Evolutionary conservation across 257 asterid genomes (phyloP).

Genomic region (Verbena officinalis): DNA sequence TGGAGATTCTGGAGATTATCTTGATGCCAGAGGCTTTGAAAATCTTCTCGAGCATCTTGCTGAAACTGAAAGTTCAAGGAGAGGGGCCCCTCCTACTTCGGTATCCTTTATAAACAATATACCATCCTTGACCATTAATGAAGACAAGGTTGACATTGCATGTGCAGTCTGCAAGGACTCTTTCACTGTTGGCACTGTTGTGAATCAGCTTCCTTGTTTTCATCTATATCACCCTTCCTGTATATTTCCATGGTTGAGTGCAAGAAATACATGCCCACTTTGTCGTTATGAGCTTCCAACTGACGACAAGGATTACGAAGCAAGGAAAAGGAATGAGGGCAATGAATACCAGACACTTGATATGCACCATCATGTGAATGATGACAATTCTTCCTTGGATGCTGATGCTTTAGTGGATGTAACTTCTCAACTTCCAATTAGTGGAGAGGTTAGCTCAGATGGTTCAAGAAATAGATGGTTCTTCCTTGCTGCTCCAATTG

Average conservation of each 20-base stretch:
- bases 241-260: slow-evolving; percentile 80
- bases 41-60: slow-evolving; percentile 65
- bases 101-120: slow-evolving; percentile 55
- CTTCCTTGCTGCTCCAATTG: slow-evolving; percentile 66
- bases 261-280: slow-evolving; percentile 92
- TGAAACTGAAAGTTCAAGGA: slow-evolving; percentile 55
- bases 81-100: slow-evolving; percentile 88
- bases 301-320: slow-evolving; percentile 79
- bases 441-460: slow-evolving; percentile 31
- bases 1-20: slow-evolving; percentile 46
- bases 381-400: slow-evolving; percentile 41
- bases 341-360: slow-evolving; percentile 25
- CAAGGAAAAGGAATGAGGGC: slow-evolving; percentile 43
- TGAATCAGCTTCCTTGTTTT: slow-evolving; percentile 78
- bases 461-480: slow-evolving; percentile 58
- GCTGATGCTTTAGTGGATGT: slow-evolving; percentile 40
- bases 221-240: slow-evolving; percentile 84
- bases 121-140: slow-evolving; percentile 50
- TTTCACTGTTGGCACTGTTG: slow-evolving; percentile 55
- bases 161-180: slow-evolving; percentile 96
- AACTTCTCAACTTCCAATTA: slow-evolving; percentile 24
- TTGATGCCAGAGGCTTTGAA: slow-evolving; percentile 55
- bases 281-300: slow-evolving; percentile 94
- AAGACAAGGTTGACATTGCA: slow-evolving; percentile 45
- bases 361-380: slow-evolving; percentile 39